Evolutionary conservation across 352 stramenopile species (phyloP).

Genomic region (Pythium volutum): DNA sequence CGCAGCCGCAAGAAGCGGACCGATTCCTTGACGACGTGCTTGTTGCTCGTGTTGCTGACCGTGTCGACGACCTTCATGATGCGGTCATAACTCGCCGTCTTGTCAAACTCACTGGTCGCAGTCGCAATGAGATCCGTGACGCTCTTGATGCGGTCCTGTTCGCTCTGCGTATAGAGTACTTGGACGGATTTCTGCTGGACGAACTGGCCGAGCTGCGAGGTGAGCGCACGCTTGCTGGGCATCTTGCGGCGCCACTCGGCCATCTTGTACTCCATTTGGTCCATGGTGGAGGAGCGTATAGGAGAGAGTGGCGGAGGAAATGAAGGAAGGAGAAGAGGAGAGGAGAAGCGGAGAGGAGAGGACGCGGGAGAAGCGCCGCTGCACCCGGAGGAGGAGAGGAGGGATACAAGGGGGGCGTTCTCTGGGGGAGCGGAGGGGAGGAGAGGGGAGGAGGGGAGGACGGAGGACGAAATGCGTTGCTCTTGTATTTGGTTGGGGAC

Average conservation of each 20-base stretch:
- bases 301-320: neutral
- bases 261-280: constrained; percentile 70
- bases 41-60: constrained; percentile 62
- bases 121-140: constrained; percentile 66
- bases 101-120: constrained; percentile 72
- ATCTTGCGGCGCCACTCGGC: constrained; percentile 59
- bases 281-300: constrained; percentile 24
- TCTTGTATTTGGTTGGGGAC: neutral
- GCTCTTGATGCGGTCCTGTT: constrained; percentile 71
- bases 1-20: constrained; percentile 71
- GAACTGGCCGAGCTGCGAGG: constrained; percentile 57
- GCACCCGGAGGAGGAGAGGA: no score
- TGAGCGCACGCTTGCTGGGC: constrained; percentile 69
- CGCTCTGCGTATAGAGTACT: constrained; percentile 68
- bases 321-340: neutral
- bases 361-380: neutral
- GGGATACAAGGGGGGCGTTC: no score
- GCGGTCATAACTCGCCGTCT: constrained; percentile 65
- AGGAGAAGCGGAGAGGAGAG: neutral
- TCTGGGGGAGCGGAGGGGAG: neutral
- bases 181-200: constrained; percentile 80
- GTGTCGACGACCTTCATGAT: constrained; percentile 80
- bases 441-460: no score
- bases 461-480: neutral
- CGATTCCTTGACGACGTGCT: constrained; percentile 57